phyloP scores from a whole-genome alignment of 75 land plant species.

The Selaginella moellendorffii region DNA sequence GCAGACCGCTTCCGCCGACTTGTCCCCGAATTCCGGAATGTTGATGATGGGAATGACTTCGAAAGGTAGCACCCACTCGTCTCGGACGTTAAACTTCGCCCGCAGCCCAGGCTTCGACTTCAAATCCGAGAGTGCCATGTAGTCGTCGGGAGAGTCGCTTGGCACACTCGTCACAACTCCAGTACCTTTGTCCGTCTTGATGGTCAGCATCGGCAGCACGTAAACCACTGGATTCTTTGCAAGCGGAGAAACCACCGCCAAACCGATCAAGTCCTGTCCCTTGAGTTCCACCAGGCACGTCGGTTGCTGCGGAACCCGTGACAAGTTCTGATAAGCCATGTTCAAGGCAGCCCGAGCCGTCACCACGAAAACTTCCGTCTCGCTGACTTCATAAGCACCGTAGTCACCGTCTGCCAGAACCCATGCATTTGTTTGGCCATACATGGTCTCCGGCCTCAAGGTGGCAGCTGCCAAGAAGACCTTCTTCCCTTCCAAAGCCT shows the following conservation, averaged over 20 bases:
- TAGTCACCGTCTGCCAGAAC: constrained; percentile 75
- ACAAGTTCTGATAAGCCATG: constrained; percentile 59
- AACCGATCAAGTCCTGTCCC: constrained; percentile 69
- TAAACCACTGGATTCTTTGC: constrained; percentile 47
- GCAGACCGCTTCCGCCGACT: constrained; percentile 66
- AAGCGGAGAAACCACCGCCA: constrained; percentile 61
- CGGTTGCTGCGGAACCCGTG: constrained; percentile 51
- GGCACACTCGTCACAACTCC: constrained; percentile 92
- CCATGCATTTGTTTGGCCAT: constrained; percentile 85
- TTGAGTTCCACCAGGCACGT: constrained; percentile 55
- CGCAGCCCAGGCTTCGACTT: constrained; percentile 47
- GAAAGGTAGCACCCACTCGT: constrained; percentile 82
- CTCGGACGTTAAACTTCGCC: constrained; percentile 61
- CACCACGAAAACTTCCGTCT: constrained; percentile 66
- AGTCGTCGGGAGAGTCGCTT: constrained; percentile 86
- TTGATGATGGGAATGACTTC: constrained; percentile 67
- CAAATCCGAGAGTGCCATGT: constrained; percentile 67
- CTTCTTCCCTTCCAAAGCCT: constrained; percentile 40
- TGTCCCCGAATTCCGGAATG: constrained; percentile 74
- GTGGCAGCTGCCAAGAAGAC: constrained; percentile 83
- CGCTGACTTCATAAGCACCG: constrained; percentile 84
- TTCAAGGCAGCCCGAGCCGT: constrained; percentile 63
- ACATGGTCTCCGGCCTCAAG: constrained; percentile 89
- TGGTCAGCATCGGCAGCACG: constrained; percentile 69
- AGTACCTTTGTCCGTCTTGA: constrained; percentile 77